These are phyloP conservation scores for Crithidia brevicula DNA, from an alignment of 208 protist species.

Conservation along the genomic window DNA sequence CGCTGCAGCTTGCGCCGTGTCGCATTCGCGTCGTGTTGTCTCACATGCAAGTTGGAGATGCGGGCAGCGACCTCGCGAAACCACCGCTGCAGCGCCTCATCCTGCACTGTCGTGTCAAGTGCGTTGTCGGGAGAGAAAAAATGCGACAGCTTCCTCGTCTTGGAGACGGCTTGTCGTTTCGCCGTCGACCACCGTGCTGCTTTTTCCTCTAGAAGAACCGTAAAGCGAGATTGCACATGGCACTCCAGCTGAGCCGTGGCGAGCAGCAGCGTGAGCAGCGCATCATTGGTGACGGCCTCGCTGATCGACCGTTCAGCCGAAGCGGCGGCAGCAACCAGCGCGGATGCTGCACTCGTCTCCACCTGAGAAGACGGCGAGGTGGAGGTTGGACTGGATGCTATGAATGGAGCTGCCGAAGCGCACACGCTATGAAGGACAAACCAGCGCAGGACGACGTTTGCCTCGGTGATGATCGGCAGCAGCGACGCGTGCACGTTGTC, in stretches of 20 bases:
- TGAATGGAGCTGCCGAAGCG: not conserved
- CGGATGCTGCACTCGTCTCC: not conserved
- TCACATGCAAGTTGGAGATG: conserved; percentile 43
- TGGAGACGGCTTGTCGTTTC: conserved; percentile 58
- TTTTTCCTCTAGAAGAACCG: conserved; percentile 89
- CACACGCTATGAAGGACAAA: conserved; percentile 90
- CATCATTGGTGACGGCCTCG: conserved; percentile 46
- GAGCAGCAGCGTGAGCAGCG: conserved; percentile 93
- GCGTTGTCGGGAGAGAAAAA: conserved; percentile 94
- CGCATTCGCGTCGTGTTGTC: conserved; percentile 65
- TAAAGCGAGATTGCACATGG: conserved; percentile 89
- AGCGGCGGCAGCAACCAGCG: not conserved
- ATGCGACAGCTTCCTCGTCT: conserved; percentile 78
- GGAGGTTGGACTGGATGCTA: not conserved
- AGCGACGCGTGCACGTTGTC: conserved; percentile 89
- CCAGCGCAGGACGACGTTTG: conserved; percentile 96
- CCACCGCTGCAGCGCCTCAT: conserved; percentile 95
- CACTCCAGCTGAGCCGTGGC: conserved; percentile 96
- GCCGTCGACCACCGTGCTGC: conserved; percentile 86
- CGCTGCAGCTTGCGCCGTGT: conserved; percentile 96
- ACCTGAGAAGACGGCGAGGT: conserved; percentile 19
- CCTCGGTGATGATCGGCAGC: conserved; percentile 89
- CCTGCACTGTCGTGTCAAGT: conserved; percentile 63
- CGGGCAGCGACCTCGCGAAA: conserved; percentile 90
- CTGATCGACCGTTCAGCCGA: conserved; percentile 42